Conservation (phyloP, 768 basidiomycete genomes). For the Termitomyces sp. region DNA sequence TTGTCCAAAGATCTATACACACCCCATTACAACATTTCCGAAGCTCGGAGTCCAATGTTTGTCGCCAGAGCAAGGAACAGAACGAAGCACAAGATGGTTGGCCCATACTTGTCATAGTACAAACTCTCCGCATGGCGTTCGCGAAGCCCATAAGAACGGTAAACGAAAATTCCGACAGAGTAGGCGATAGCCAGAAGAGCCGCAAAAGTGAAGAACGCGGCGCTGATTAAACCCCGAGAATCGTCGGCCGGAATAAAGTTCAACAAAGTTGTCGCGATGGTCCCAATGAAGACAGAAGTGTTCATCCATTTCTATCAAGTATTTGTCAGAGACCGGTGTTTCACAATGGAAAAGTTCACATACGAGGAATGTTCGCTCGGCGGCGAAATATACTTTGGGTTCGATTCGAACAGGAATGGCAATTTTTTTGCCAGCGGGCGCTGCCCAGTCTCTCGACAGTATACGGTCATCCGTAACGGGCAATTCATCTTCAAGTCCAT, state of each 20-base stretch:
- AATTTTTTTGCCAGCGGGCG: constrained; percentile 85
- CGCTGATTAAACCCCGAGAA: constrained; percentile 77
- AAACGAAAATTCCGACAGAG: constrained; percentile 76
- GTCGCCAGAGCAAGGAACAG: constrained; percentile 67
- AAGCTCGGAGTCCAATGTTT: constrained; percentile 68
- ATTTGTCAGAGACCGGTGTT: constrained; percentile 2
- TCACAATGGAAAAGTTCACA: constrained; percentile 26
- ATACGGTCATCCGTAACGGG: constrained; percentile 45
- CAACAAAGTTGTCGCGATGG: constrained; percentile 85
- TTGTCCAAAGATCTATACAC: background rate
- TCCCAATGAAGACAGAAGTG: constrained; percentile 81
- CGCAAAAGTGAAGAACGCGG: constrained; percentile 85
- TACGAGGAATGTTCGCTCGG: constrained; percentile 91
- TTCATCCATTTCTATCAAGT: constrained; percentile 79
- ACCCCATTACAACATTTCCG: constrained; percentile 40
- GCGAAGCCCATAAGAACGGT: constrained; percentile 66
- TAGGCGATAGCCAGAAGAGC: constrained; percentile 88
- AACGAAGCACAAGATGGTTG: constrained; percentile 67
- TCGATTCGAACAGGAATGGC: constrained; percentile 94
- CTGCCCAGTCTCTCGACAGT: constrained; percentile 65
- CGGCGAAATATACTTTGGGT: constrained; percentile 97
- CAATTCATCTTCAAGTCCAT: constrained; percentile 21
- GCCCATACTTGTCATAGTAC: constrained; percentile 90
- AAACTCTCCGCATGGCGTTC: constrained; percentile 70
- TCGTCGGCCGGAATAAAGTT: constrained; percentile 80